Conservation (phyloP, 73 alveolate species). For the Tetrahymena elliotti region DNA sequence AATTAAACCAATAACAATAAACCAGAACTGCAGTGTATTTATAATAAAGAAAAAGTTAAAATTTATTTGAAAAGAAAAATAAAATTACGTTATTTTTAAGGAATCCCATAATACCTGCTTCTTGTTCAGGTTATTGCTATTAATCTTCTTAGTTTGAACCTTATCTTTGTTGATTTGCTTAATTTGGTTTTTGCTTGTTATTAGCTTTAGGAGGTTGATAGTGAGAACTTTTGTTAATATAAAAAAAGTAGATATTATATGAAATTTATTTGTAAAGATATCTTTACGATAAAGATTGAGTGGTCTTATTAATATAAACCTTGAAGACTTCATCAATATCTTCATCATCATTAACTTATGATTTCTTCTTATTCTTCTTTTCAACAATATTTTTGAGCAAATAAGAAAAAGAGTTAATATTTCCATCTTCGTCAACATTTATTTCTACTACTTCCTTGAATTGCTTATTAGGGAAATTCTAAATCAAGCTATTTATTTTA, state of each 20-base stretch:
- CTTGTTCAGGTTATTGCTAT: not conserved
- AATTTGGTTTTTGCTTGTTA: not conserved
- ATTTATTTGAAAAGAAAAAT: not conserved
- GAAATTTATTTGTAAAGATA: not conserved
- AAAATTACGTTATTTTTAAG: not conserved
- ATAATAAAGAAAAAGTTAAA: not conserved
- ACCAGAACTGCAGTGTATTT: not conserved
- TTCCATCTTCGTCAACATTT: not conserved
- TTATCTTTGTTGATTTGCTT: not conserved
- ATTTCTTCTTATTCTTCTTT: not conserved
- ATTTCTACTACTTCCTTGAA: not conserved
- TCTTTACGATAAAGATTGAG: not conserved
- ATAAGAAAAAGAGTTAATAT: not conserved
- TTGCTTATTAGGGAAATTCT: not conserved
- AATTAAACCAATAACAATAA: not conserved
- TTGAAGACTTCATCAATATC: not conserved
- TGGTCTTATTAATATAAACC: not conserved
- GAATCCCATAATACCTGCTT: not conserved
- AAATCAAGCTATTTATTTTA: not conserved
- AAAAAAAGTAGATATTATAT: not conserved
- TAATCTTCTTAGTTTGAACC: not conserved
- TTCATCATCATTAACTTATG: not conserved
- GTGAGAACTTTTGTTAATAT: not conserved
- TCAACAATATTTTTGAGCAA: not conserved
- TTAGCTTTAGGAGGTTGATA: not conserved